phyloP scores from a whole-genome alignment of 306 rosid species.

The Neltuma alba region DNA sequence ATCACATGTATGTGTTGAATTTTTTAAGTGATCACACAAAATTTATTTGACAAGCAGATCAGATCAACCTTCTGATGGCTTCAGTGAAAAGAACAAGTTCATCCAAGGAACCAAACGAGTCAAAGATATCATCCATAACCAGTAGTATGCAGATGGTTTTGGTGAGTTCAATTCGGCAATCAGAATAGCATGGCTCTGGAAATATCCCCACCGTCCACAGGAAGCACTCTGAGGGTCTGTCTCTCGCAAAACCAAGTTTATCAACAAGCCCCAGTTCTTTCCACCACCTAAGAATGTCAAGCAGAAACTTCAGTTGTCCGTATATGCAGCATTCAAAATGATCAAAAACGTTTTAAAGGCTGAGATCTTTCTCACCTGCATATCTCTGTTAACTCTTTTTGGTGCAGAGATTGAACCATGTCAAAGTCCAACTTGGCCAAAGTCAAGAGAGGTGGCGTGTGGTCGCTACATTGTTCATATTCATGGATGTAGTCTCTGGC shows the following conservation, averaged over 20 bases:
- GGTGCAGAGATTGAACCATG: constrained; percentile 42
- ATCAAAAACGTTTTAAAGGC: background rate
- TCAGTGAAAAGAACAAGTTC: constrained; percentile 51
- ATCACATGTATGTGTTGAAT: background rate
- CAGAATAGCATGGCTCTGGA: constrained; percentile 45
- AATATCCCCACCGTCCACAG: constrained; percentile 51
- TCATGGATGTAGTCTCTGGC: constrained; percentile 42
- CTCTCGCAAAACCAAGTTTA: constrained; percentile 51
- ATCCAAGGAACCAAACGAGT: constrained; percentile 49
- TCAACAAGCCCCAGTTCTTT: constrained; percentile 44
- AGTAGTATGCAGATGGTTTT: constrained; percentile 46
- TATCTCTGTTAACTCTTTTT: constrained; percentile 49
- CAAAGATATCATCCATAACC: constrained; percentile 49
- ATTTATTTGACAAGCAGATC: background rate
- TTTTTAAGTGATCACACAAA: background rate
- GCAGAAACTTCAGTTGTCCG: background rate
- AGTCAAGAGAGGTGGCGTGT: constrained; percentile 29
- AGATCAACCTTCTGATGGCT: constrained; percentile 50
- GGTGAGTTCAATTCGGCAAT: constrained; percentile 44
- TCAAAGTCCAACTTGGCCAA: constrained; percentile 42
- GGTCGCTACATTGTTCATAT: constrained; percentile 19
- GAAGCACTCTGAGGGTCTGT: constrained; percentile 56
- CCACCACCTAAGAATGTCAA: constrained; percentile 52
- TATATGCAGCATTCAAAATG: background rate
- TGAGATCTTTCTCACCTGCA: constrained; percentile 33